These are phyloP conservation scores for Parachlorella kessleri DNA, from an alignment of 139 green algal species.

Conservation along the genomic window DNA sequence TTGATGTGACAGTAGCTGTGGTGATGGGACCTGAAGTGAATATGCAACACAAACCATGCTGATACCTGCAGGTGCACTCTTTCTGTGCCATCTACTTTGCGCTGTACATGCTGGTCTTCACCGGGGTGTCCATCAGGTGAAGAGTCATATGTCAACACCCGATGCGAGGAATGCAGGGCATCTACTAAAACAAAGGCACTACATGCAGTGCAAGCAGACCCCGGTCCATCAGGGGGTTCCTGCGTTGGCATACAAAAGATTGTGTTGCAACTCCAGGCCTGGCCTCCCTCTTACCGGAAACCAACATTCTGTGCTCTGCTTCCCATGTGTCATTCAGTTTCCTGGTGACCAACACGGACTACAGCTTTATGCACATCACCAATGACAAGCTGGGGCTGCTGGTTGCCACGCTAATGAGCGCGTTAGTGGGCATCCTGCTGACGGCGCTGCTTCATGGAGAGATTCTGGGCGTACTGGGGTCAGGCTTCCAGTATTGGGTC, in stretches of 20 bases:
- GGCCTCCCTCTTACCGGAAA: no score
- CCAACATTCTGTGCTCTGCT: no score
- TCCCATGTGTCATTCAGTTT: no score
- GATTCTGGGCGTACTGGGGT: slow-evolving; percentile 31
- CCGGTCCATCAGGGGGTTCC: no score
- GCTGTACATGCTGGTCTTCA: slow-evolving; percentile 53
- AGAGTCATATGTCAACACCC: not conserved
- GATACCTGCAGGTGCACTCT: slow-evolving; percentile 28
- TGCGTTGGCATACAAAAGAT: no score
- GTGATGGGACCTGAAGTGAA: no score
- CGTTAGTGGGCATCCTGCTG: slow-evolving; percentile 42
- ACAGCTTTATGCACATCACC: slow-evolving; percentile 29
- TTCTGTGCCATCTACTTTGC: slow-evolving; percentile 51
- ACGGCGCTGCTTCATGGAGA: slow-evolving; percentile 46
- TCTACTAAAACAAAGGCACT: no score
- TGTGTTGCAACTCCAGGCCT: no score
- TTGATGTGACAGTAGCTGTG: no score
- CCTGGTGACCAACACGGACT: slow-evolving; percentile 37
- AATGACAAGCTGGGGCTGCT: slow-evolving; percentile 22
- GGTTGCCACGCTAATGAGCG: slow-evolving; percentile 32
- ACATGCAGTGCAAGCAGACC: no score
- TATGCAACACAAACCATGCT: no score
- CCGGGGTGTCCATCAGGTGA: slow-evolving; percentile 43
- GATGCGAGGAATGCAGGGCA: not conserved
- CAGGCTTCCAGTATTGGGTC: slow-evolving; percentile 54